phyloP scores from a whole-genome alignment of 768 basidiomycete species.

The Pulveroboletus sp. region DNA sequence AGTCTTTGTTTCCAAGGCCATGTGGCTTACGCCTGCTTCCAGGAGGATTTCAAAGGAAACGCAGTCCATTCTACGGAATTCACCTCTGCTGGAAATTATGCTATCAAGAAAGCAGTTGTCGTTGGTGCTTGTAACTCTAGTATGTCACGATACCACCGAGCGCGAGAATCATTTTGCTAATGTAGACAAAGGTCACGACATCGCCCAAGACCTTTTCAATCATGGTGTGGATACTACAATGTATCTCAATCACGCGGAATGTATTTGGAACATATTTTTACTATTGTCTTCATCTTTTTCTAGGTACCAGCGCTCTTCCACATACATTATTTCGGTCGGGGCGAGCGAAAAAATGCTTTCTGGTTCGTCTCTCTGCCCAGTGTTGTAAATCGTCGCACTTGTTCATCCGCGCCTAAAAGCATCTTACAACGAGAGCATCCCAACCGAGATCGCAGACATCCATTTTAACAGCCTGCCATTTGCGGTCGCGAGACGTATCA shows the following conservation, averaged over 20 bases:
- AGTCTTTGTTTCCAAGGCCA: background rate
- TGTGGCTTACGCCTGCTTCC: slow-evolving; percentile 2
- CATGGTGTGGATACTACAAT: slow-evolving; percentile 30
- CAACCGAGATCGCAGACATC: slow-evolving; percentile 21
- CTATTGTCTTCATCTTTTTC: slow-evolving; percentile 1
- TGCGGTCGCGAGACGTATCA: slow-evolving; percentile 11
- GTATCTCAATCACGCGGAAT: slow-evolving; percentile 7
- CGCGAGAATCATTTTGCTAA: slow-evolving; percentile 5
- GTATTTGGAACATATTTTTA: background rate
- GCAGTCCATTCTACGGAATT: slow-evolving; percentile 52
- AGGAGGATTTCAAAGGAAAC: slow-evolving; percentile 55
- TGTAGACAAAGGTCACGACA: slow-evolving; percentile 31
- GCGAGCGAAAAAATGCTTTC: slow-evolving; percentile 4
- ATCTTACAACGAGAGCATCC: slow-evolving; percentile 18
- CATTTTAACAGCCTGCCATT: slow-evolving; percentile 17
- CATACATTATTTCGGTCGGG: slow-evolving; percentile 14
- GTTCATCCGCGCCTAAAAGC: slow-evolving; percentile 2
- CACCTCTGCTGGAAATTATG: slow-evolving; percentile 44
- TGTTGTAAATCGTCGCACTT: background rate
- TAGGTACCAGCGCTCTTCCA: slow-evolving; percentile 27
- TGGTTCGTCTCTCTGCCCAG: slow-evolving; percentile 12
- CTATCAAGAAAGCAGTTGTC: slow-evolving; percentile 65
- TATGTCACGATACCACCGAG: slow-evolving; percentile 16
- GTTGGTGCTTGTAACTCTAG: slow-evolving; percentile 67
- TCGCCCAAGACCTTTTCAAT: slow-evolving; percentile 35